Evolutionary conservation across 768 basidiomycete genomes (phyloP).

Genomic region (Leccinellum albellum): DNA sequence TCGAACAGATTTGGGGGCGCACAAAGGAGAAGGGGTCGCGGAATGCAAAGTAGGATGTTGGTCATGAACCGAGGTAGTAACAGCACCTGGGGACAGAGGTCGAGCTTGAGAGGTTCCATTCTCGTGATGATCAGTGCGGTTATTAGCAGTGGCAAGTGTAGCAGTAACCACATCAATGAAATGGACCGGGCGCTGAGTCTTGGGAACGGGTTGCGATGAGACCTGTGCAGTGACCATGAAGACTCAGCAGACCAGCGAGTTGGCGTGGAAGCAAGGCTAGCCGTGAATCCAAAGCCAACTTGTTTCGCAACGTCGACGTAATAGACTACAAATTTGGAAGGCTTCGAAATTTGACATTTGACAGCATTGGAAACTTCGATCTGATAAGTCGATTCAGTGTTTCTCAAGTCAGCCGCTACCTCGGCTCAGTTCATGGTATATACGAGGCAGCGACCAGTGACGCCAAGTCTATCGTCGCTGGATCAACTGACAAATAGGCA

Average conservation of each 20-base stretch:
- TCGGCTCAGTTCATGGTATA: too few species aligned
- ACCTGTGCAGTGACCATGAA: slow-evolving; percentile 11
- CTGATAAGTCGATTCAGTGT: too few species aligned
- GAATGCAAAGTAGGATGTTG: slow-evolving; percentile 15
- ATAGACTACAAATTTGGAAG: not conserved
- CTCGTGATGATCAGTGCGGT: not conserved
- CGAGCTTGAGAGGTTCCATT: not conserved
- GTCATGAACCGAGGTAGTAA: not conserved
- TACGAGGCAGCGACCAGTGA: too few species aligned
- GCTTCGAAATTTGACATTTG: not conserved
- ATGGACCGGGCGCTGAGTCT: not conserved
- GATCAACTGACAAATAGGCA: too few species aligned
- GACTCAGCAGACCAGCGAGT: not conserved
- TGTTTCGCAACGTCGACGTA: too few species aligned
- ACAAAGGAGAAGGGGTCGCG: slow-evolving; percentile 8
- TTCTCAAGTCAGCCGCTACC: too few species aligned
- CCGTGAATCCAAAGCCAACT: too few species aligned
- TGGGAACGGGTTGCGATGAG: not conserved
- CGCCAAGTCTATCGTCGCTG: too few species aligned
- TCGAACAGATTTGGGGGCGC: slow-evolving; percentile 3
- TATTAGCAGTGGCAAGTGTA: too few species aligned
- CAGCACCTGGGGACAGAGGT: not conserved
- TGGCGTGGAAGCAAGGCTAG: not conserved
- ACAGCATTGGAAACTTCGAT: too few species aligned
- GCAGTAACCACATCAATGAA: too few species aligned